Percentiles rank a stretch among this genome's conserved stretches.
phyloP scores from a whole-genome alignment of 73 alveolate species.

The Blepharisma japonicum region DNA sequence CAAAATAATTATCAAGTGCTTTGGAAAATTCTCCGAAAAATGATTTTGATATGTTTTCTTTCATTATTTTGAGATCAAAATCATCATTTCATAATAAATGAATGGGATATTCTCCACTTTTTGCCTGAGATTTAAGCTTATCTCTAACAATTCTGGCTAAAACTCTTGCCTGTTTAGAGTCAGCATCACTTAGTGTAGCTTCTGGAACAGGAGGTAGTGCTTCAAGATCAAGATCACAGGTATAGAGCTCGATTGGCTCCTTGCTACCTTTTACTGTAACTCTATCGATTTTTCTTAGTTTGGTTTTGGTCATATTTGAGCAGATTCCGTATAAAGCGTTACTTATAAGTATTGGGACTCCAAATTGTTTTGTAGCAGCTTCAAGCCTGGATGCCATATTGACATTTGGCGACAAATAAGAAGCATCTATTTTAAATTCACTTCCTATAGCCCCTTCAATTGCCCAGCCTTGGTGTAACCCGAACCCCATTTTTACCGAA shows the following conservation, averaged over 20 bases:
- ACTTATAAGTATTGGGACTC: constrained; percentile 59
- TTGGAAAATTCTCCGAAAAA: constrained; percentile 54
- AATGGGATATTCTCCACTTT: constrained; percentile 22
- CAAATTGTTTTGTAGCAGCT: constrained; percentile 80
- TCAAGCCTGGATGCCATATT: constrained; percentile 78
- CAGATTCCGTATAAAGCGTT: constrained; percentile 51
- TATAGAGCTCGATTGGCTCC: constrained; percentile 59
- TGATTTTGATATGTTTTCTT: constrained; percentile 63
- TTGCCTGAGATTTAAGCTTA: not conserved
- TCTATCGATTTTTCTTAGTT: constrained; percentile 61
- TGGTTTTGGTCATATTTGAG: constrained; percentile 33
- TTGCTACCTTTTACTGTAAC: constrained; percentile 75
- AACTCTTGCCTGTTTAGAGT: not conserved
- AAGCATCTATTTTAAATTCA: constrained; percentile 32
- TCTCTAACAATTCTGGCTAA: constrained; percentile 12
- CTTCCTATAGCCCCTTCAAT: constrained; percentile 35
- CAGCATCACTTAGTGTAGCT: not conserved
- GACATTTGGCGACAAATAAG: constrained; percentile 68
- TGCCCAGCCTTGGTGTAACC: constrained; percentile 75
- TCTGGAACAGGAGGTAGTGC: not conserved
- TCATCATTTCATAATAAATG: constrained; percentile 50
- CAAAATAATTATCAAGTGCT: constrained; percentile 74
- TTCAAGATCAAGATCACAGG: constrained; percentile 54
- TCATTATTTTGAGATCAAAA: constrained; percentile 68
- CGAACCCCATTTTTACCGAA: constrained; percentile 85